Percentiles rank a stretch among this genome's conserved stretches.
Conservation (phyloP, 2,329 filamentous ascomycete species). For the Xylariaceae sp. region DNA sequence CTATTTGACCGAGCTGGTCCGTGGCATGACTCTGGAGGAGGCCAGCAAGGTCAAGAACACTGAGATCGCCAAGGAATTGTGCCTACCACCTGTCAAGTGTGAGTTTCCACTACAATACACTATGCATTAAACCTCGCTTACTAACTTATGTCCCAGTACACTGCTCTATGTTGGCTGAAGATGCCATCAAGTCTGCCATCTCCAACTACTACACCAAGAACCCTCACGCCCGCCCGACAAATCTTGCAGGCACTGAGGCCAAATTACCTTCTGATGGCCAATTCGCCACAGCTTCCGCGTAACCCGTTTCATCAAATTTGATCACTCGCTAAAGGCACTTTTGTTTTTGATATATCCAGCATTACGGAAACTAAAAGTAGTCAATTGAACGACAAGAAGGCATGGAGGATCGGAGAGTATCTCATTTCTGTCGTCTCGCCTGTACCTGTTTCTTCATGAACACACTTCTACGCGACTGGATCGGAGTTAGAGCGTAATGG, state of each 20-base stretch:
- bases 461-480: not conserved
- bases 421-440: not conserved
- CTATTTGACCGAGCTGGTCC: slow-evolving; percentile 92
- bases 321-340: not conserved
- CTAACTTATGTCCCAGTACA: slow-evolving; percentile 63
- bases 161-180: slow-evolving; percentile 91
- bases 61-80: slow-evolving; percentile 95
- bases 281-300: slow-evolving; percentile 35
- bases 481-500: slow-evolving; percentile 15
- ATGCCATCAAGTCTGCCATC: slow-evolving; percentile 91
- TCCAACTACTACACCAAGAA: slow-evolving; percentile 93
- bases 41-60: slow-evolving; percentile 93
- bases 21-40: slow-evolving; percentile 95
- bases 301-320: not conserved
- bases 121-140: slow-evolving; percentile 27
- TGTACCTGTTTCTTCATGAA: not conserved
- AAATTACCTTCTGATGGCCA: slow-evolving; percentile 66
- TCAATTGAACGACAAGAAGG: not conserved
- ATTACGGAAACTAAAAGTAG: slow-evolving; percentile 1
- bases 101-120: slow-evolving; percentile 41
- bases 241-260: slow-evolving; percentile 76
- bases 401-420: not conserved
- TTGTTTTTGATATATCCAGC: slow-evolving; percentile 1
- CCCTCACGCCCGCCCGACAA: slow-evolving; percentile 74
- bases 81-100: slow-evolving; percentile 79